Evolutionary conservation across 75 land plant genomes (phyloP).

Genomic region (Selaginella moellendorffii): DNA sequence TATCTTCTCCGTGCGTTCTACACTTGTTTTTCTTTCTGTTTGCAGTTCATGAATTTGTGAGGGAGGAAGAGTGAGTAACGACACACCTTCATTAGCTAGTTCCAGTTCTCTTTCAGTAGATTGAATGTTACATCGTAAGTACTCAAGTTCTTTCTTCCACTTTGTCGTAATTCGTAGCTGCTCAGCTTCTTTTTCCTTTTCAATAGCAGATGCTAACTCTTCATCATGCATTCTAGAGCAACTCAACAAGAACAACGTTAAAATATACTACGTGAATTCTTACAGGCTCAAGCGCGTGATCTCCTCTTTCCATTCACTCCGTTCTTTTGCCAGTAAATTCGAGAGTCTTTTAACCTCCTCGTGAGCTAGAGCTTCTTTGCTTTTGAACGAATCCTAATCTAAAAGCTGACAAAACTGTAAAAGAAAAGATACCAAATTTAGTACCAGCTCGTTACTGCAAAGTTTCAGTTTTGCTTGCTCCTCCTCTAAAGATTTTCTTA

Average conservation of each 20-base stretch:
- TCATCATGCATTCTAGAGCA: background rate
- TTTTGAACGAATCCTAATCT: conserved; percentile 8
- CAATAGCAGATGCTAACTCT: background rate
- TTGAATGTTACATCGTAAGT: background rate
- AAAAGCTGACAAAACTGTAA: background rate
- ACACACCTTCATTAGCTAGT: background rate
- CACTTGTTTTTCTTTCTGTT: background rate
- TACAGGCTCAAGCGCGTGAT: background rate
- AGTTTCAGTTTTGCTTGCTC: conserved; percentile 6
- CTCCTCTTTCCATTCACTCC: background rate
- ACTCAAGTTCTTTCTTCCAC: background rate
- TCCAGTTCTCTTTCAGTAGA: background rate
- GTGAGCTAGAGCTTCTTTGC: background rate
- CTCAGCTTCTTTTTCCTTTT: background rate
- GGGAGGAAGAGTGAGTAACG: background rate
- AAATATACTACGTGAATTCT: too few species aligned
- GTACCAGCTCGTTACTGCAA: conserved; percentile 14
- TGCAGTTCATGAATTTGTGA: too few species aligned
- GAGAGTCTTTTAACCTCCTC: conserved; percentile 13
- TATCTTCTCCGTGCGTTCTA: background rate
- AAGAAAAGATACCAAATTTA: too few species aligned
- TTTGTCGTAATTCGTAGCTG: background rate
- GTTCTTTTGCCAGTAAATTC: background rate
- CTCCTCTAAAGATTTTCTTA: conserved; percentile 11
- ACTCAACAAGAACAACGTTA: too few species aligned